Conservation (phyloP, 1,284 basidiomycete species). For the Ceraceosorus bombacis region DNA sequence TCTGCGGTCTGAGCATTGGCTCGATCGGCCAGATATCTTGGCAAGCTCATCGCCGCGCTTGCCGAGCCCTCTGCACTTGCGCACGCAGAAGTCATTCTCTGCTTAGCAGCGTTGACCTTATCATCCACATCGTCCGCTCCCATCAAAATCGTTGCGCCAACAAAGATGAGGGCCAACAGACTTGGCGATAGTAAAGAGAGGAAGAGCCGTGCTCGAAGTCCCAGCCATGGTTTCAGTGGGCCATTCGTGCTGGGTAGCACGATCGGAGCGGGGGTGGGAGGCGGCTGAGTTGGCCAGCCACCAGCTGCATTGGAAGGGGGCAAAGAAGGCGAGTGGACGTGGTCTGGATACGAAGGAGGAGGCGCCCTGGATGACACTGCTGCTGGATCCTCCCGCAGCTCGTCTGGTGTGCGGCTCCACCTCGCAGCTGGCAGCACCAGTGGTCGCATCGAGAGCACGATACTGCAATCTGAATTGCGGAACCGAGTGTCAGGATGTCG, state of each 20-base stretch:
- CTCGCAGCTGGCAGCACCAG: neutral
- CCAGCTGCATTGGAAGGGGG: neutral
- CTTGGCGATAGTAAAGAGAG: constrained; percentile 63
- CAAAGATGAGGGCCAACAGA: constrained; percentile 74
- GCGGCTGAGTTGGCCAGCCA: neutral
- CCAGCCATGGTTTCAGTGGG: constrained; percentile 61
- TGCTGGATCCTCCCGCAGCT: neutral
- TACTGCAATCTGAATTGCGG: no score
- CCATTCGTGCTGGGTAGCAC: neutral
- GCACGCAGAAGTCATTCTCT: constrained; percentile 67
- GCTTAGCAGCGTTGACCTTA: constrained; percentile 63
- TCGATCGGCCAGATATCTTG: constrained; percentile 73
- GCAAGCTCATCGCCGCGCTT: constrained; percentile 71
- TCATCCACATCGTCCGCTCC: constrained; percentile 65
- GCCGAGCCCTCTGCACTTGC: constrained; percentile 73
- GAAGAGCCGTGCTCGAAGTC: constrained; percentile 70
- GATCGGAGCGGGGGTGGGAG: neutral
- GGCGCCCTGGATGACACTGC: neutral
- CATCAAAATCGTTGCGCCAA: constrained; percentile 69
- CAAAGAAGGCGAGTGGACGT: constrained; percentile 2
- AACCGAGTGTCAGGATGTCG: no score
- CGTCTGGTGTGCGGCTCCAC: neutral
- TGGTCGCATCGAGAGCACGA: neutral
- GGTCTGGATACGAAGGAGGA: constrained; percentile 3
- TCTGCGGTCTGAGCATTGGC: constrained; percentile 71